Evolutionary conservation across 768 basidiomycete species (phyloP).

Genomic region (Crepidotus variabilis): DNA sequence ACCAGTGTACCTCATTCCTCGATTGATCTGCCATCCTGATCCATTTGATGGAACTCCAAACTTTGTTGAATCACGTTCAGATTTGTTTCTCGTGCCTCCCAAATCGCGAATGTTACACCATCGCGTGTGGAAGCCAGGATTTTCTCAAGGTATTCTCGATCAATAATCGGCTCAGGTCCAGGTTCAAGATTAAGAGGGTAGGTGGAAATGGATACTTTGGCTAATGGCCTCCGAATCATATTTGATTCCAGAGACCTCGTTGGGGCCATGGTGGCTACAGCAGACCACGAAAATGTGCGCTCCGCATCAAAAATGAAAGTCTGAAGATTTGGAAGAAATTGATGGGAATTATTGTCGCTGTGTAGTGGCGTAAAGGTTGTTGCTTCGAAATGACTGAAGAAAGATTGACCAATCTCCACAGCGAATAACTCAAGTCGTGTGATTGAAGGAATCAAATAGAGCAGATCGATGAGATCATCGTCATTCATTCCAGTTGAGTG

Average conservation of each 20-base stretch:
- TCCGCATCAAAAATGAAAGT: neutral
- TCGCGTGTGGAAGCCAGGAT: too few relatives aligned
- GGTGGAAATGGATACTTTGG: neutral
- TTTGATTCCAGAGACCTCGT: neutral
- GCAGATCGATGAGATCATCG: neutral
- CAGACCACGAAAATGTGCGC: neutral
- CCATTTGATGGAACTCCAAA: too few relatives aligned
- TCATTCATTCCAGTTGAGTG: neutral
- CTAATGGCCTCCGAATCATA: neutral
- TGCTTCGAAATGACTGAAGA: neutral
- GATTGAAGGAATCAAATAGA: neutral
- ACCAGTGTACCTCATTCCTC: too few relatives aligned
- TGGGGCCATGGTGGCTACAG: neutral
- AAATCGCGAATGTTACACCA: too few relatives aligned
- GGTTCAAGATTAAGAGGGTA: neutral
- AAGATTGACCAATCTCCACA: neutral
- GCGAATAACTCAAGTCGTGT: neutral
- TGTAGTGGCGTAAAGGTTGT: neutral
- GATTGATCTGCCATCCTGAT: too few relatives aligned
- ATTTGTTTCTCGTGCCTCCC: too few relatives aligned
- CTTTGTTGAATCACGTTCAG: too few relatives aligned
- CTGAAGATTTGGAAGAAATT: neutral
- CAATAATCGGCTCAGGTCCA: neutral
- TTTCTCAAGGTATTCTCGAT: too few relatives aligned
- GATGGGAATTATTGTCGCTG: neutral